Base-by-base conservation (phyloP, 2,329 filamentous ascomycete genomes). In the Penicillium paneum region DNA sequence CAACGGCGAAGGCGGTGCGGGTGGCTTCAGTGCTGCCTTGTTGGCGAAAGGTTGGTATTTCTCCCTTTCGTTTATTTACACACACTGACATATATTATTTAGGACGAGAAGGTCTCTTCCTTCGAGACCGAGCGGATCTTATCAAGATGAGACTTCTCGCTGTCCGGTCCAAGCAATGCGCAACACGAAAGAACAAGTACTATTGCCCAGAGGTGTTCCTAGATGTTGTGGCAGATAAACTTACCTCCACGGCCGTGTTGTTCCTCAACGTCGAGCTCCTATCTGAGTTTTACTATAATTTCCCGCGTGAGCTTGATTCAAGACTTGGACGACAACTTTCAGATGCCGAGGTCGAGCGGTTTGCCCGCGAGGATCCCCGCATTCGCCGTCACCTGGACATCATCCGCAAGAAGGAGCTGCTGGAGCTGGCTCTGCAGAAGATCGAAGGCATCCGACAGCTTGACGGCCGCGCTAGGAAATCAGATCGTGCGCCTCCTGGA, bases 261-360 rank as follows among this genome's bases (percentile, higher is more conserved):
- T 99, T 99, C 80, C 83, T 99, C 29, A 97, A 99, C 67, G 94
- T 97, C 11, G 95, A 99, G 76, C 82, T 99, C 19, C 83, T 99
- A 17, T 93, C 90, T 2, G 96, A 99, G 69, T 99, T 97, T 72
- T 97, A 96, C 77, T 96, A 97, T 76, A 91, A 94, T 70, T 99
- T 99, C 74, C 94, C 94, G 0, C 84, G 94, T 36, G 91, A 97
- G 70, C 83, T 99, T 12, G 94, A 99, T 71, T 78, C 88, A 56
- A 85, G 92, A 32, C 86, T 99, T 11, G 91, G 93, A 42, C 85
- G 91, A 26, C 87, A 91, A 64, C 80, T 97, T 57, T 84, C 84
- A 32, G 84, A 88, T 52, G 85, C 86, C 6, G 87, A 97, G 66
- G 83, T 97, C 5, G 93, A 99, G 70, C 83, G 84, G 26, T 97